phyloP scores from a whole-genome alignment of 2,329 filamentous ascomycete genomes.

The Fusarium neocosmosporiellum region DNA sequence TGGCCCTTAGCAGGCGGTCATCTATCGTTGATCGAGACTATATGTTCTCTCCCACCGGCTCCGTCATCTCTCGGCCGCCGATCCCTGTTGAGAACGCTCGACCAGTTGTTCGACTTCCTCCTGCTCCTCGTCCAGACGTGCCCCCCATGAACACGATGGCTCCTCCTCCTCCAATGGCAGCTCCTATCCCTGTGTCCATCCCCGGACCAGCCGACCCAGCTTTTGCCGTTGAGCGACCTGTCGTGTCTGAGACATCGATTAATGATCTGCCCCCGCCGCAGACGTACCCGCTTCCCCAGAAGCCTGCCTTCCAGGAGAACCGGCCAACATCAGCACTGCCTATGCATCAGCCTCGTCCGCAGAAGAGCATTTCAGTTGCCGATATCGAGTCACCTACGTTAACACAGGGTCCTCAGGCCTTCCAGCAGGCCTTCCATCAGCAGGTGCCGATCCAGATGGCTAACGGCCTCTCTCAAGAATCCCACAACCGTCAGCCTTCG shows the following conservation, averaged over 20 bases:
- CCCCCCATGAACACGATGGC: slow-evolving; percentile 35
- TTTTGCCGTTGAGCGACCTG: slow-evolving; percentile 27
- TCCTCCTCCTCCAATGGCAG: slow-evolving; percentile 14
- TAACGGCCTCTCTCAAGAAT: slow-evolving; percentile 66
- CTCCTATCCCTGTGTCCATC: slow-evolving; percentile 1
- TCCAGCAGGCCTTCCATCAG: slow-evolving; percentile 93
- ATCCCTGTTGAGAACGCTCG: slow-evolving; percentile 70
- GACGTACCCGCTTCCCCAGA: slow-evolving; percentile 68
- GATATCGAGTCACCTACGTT: slow-evolving; percentile 87
- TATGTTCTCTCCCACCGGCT: slow-evolving; percentile 83
- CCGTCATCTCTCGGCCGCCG: slow-evolving; percentile 76
- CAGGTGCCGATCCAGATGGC: slow-evolving; percentile 84
- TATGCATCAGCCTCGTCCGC: slow-evolving; percentile 95
- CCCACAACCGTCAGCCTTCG: slow-evolving; percentile 75
- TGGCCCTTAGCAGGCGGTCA: slow-evolving; percentile 89
- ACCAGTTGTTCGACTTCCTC: slow-evolving; percentile 87
- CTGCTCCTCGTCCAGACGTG: slow-evolving; percentile 57
- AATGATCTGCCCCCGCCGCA: slow-evolving; percentile 68
- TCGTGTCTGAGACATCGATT: slow-evolving; percentile 51
- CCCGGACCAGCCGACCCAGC: slow-evolving; percentile 29
- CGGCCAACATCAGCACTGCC: slow-evolving; percentile 63
- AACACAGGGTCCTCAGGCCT: slow-evolving; percentile 73
- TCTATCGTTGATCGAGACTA: slow-evolving; percentile 78
- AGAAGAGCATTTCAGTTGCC: slow-evolving; percentile 92
- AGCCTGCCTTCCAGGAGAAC: slow-evolving; percentile 68